Evolutionary conservation across 768 basidiomycete genomes (phyloP), one percentile per base, ranked within the genome.

Genomic region (Pleurotus eryngii): DNA sequence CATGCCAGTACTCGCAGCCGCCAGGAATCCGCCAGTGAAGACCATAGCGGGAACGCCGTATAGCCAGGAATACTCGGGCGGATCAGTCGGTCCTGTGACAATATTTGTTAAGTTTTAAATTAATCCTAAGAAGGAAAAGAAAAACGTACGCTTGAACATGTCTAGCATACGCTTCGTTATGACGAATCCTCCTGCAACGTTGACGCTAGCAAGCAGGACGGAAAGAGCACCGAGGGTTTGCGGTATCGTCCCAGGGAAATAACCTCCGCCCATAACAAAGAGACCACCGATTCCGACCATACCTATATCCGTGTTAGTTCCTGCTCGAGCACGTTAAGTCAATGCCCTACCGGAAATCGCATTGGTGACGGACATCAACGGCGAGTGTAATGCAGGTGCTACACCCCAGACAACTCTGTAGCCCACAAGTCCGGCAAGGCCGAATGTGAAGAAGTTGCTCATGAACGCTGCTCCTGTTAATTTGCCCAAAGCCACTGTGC

Each of bases 151-250:
- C 73, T 89, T 90, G 71, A 95, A 95, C 87, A 95, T 92, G 65
- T 94, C 90, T 59, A 95, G 75, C 92, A 95, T 95, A 43, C 92
- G 86, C 70, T 92, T 92, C 20, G 91, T 93, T 64, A 94, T 87
- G 39, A 92, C 85, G 64, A 93, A 94, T 45, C 92, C 92, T 51
- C 92, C 92, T 37, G 89, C 84, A 54, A 95, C 91, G 65, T 95
- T 95, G 59, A 95, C 82, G 58, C 89, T 90, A 20, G 92, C 92
- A 30, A 95, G 74, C 50, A 95, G 81, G n/a, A 95, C 92, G 12
- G 92, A 90, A 12, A 87, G 58, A 3, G 92, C 90, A 58, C 91
- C 92, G 12, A 95, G 75, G 11, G 76, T 74, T 71, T 95, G 92
- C 49, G 92, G 86, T 60, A 91, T 74, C 0, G 92, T 93, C 43